Percentiles rank a stretch among this genome's conserved stretches.
Evolutionary conservation across 1,139 yeast genomes (phyloP).

Genomic region (Barnettozyma hawaiiensis): DNA sequence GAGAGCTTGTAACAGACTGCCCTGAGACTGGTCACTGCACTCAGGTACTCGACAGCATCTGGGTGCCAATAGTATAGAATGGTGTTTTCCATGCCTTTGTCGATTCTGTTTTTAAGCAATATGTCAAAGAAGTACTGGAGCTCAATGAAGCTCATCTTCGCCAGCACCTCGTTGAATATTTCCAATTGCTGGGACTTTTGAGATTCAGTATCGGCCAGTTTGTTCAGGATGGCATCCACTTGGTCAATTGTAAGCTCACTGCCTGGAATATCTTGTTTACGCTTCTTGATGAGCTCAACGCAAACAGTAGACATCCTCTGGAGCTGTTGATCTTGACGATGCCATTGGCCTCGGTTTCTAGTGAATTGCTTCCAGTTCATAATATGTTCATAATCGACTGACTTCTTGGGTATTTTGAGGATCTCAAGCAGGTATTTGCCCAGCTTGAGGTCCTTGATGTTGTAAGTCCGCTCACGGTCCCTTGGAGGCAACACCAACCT

Average conservation of each 20-base stretch:
- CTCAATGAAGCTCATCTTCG: constrained; percentile 57
- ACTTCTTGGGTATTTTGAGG: constrained; percentile 44
- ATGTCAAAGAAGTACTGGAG: constrained; percentile 66
- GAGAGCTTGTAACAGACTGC: constrained; percentile 54
- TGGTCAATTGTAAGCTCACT: constrained; percentile 46
- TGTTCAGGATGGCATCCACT: constrained; percentile 53
- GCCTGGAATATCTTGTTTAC: constrained; percentile 34
- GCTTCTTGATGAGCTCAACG: constrained; percentile 35
- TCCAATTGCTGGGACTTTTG: constrained; percentile 29
- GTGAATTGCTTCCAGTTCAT: constrained; percentile 37
- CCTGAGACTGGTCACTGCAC: constrained; percentile 62
- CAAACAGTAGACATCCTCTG: constrained; percentile 35
- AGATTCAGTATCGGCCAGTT: constrained; percentile 34
- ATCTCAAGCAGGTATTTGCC: constrained; percentile 41
- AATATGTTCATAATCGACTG: constrained; percentile 43
- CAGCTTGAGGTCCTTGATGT: constrained; percentile 47
- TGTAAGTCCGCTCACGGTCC: constrained; percentile 45
- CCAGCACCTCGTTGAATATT: constrained; percentile 45
- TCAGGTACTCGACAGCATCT: constrained; percentile 60
- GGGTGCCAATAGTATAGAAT: constrained; percentile 74
- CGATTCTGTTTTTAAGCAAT: constrained; percentile 51
- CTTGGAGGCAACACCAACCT: constrained; percentile 58
- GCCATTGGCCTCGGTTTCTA: constrained; percentile 8
- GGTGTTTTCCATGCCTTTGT: constrained; percentile 52
- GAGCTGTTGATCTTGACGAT: constrained; percentile 25